Percentiles rank a stretch among this genome's conserved stretches.
Evolutionary conservation across 2,329 filamentous ascomycete species (phyloP).

Genomic region (Cladophialophora immunda): DNA sequence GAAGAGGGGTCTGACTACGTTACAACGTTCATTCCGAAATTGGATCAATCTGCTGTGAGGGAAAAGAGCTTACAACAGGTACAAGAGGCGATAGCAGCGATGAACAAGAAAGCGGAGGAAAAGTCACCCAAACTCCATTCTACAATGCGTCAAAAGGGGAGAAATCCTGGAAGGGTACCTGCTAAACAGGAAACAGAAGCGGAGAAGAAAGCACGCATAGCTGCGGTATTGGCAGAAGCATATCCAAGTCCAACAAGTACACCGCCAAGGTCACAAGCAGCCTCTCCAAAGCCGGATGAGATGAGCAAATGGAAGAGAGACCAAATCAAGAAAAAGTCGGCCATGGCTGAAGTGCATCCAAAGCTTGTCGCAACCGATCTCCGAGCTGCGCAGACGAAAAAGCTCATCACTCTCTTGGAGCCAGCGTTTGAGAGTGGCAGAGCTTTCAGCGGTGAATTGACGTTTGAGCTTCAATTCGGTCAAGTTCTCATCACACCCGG

Average conservation of each 20-base stretch:
- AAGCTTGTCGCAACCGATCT: constrained; percentile 18
- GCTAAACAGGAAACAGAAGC: constrained; percentile 32
- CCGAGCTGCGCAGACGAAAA: constrained; percentile 34
- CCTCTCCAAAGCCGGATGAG: constrained; percentile 2
- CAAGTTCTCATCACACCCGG: constrained; percentile 45
- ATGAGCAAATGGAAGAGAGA: constrained; percentile 34
- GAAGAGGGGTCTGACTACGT: constrained; percentile 29
- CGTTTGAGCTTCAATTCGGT: constrained; percentile 50
- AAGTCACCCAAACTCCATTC: constrained; percentile 24
- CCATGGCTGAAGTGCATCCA: constrained; percentile 27
- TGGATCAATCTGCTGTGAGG: constrained; percentile 18
- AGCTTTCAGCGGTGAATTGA: constrained; percentile 46
- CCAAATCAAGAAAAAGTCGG: constrained; percentile 29
- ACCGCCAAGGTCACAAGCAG: constrained; percentile 7
- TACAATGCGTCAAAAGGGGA: constrained; percentile 35
- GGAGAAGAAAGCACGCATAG: constrained; percentile 21
- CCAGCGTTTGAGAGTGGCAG: constrained; percentile 47
- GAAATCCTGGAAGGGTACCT: constrained; percentile 35
- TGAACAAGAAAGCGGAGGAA: constrained; percentile 31
- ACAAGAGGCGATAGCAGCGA: constrained; percentile 20
- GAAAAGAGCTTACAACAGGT: constrained; percentile 16
- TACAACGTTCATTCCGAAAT: constrained; percentile 14
- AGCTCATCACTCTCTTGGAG: constrained; percentile 44
- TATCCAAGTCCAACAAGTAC: constrained; percentile 15
- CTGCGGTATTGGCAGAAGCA: constrained; percentile 27